A percentile compares a stretch with the other conserved stretches of the same genome.
Conservation (phyloP, 2,329 filamentous ascomycete species). For the Grosmannia serpens region DNA sequence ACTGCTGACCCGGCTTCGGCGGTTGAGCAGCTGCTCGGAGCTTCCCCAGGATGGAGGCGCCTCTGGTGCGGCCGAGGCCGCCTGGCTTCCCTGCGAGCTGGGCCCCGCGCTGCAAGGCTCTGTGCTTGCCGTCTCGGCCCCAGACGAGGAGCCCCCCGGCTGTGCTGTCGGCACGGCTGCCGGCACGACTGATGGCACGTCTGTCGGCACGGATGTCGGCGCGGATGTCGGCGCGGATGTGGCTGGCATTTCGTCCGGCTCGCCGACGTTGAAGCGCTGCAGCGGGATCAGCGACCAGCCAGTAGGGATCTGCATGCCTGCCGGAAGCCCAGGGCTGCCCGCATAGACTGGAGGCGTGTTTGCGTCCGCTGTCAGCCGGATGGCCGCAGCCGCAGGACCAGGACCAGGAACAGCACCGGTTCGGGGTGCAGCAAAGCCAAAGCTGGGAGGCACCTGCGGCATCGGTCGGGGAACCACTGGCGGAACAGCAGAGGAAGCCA, state of each 20-base stretch:
- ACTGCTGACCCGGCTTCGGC: background rate
- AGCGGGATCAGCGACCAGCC: conserved; percentile 56
- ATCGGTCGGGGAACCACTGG: too few relatives aligned
- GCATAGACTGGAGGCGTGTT: conserved; percentile 42
- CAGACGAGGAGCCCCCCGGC: too few relatives aligned
- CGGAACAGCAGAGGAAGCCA: background rate
- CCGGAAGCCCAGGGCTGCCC: conserved; percentile 49
- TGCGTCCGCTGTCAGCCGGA: conserved; percentile 34
- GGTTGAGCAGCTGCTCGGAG: conserved; percentile 29
- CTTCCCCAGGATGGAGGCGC: conserved; percentile 36
- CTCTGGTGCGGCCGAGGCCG: background rate
- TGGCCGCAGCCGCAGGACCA: conserved; percentile 25
- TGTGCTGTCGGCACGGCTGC: too few relatives aligned
- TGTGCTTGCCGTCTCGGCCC: too few relatives aligned
- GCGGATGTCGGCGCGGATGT: too few relatives aligned
- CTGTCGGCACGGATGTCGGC: too few relatives aligned
- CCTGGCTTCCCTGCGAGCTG: background rate
- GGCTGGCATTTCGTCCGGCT: conserved; percentile 6
- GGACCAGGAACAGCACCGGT: background rate
- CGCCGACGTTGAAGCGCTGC: conserved; percentile 38
- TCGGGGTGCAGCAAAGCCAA: too few relatives aligned
- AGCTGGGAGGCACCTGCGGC: too few relatives aligned
- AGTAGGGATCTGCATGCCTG: conserved; percentile 50
- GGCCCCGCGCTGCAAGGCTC: too few relatives aligned
- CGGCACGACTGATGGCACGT: too few relatives aligned